These are phyloP conservation scores for Fusarium paranaense DNA, from an alignment of 2,329 filamentous ascomycete species.

Conservation along the genomic window DNA sequence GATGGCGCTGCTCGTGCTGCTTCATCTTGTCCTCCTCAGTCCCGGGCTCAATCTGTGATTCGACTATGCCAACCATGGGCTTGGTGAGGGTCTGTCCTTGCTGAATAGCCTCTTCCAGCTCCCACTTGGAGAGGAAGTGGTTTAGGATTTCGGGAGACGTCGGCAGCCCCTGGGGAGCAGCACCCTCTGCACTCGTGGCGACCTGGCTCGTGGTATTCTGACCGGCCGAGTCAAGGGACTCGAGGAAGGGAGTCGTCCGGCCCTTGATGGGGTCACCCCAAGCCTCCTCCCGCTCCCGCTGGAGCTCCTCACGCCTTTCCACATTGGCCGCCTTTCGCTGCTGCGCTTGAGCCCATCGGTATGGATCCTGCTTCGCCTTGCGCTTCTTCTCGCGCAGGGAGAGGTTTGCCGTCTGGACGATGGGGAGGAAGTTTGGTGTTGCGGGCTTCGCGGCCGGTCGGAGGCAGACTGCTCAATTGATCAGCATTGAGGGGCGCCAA, in stretches of 20 bases:
- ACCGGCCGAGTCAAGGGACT: constrained; percentile 79
- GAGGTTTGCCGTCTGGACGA: constrained; percentile 73
- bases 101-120: constrained; percentile 74
- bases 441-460: constrained; percentile 63
- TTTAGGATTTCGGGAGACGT: constrained; percentile 73
- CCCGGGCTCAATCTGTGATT: constrained; percentile 55
- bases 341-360: constrained; percentile 81
- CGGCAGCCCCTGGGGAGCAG: constrained; percentile 56
- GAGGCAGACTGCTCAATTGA: constrained; percentile 65
- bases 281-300: constrained; percentile 70
- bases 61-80: constrained; percentile 58
- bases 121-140: constrained; percentile 76
- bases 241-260: constrained; percentile 81
- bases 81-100: constrained; percentile 76
- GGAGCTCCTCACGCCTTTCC: constrained; percentile 77
- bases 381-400: constrained; percentile 73
- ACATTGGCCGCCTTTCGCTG: constrained; percentile 88
- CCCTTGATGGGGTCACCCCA: constrained; percentile 86
- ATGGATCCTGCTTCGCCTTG: constrained; percentile 80
- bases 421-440: constrained; percentile 64
- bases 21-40: constrained; percentile 51
- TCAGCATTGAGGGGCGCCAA: constrained; percentile 31
- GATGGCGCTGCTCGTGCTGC: constrained; percentile 67
- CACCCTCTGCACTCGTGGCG: constrained; percentile 56
- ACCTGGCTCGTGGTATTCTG: constrained; percentile 55